These are phyloP conservation scores for Backusella tuberculispora DNA, from an alignment of 192 early-diverging fungal species.

Conservation along the genomic window DNA sequence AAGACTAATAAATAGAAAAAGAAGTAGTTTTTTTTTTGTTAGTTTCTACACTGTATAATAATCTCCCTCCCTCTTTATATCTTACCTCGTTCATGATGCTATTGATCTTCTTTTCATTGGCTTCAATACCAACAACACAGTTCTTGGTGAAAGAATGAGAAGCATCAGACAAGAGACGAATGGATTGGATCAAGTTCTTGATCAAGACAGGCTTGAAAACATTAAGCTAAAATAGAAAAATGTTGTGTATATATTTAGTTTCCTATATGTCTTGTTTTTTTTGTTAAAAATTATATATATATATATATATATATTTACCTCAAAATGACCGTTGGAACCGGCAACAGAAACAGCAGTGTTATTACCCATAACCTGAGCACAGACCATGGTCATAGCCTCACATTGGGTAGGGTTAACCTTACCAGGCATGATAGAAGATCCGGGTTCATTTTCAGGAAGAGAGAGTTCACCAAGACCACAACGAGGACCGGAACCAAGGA, in stretches of 20 bases:
- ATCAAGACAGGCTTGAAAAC: conserved; percentile 99
- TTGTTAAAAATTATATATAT: no score
- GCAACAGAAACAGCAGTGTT: conserved; percentile 90
- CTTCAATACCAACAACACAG: conserved; percentile 94
- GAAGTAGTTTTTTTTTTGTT: not conserved
- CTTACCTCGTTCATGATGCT: conserved; percentile 73
- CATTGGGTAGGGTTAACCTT: conserved; percentile 99
- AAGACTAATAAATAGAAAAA: conserved; percentile 42
- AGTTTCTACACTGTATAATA: not conserved
- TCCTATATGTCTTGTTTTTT: no score
- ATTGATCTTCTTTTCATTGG: conserved; percentile 91
- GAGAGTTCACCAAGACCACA: conserved; percentile 96
- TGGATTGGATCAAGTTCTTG: conserved; percentile 94
- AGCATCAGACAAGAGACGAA: conserved; percentile 86
- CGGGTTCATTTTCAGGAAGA: conserved; percentile 99
- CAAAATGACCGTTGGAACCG: conserved; percentile 97
- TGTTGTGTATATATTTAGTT: not conserved
- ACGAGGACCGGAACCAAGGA: conserved; percentile 95
- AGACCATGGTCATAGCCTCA: conserved; percentile 99
- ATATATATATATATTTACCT: conserved; percentile 53
- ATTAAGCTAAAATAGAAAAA: conserved; percentile 69
- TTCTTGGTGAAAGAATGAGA: conserved; percentile 92
- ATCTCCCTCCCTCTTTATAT: not conserved
- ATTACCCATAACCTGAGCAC: conserved; percentile 99
- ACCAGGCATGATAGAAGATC: conserved; percentile 99